Percentiles rank a stretch among this genome's conserved stretches.
These are phyloP conservation scores for Hyaloscypha hepaticicola DNA, from an alignment of 495 filamentous ascomycete species.

Conservation along the genomic window DNA sequence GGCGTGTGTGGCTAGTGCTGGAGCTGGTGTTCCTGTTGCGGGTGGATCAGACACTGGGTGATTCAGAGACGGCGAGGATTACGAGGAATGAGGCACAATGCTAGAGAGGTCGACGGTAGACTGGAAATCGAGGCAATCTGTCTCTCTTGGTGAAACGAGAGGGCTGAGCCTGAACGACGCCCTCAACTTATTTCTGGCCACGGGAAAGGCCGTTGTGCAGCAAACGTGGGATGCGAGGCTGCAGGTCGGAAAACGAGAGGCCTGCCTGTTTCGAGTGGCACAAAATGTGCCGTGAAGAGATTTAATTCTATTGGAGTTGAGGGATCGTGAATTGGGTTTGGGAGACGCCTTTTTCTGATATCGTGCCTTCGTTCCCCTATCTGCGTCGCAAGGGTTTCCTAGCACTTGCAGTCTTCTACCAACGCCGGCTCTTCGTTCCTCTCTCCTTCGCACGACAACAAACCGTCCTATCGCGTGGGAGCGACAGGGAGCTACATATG, in stretches of 20 bases:
- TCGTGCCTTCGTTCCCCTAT: background rate
- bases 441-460: background rate
- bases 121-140: background rate
- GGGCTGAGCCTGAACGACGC: background rate
- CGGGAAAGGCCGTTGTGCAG: background rate
- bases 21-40: background rate
- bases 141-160: no score
- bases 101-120: background rate
- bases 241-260: background rate
- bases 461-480: background rate
- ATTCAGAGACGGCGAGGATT: constrained; percentile 1
- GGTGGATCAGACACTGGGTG: constrained; percentile 3
- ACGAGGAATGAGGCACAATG: background rate
- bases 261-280: background rate
- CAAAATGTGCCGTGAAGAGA: background rate
- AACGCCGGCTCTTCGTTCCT: background rate
- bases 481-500: no score
- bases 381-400: background rate
- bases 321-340: background rate
- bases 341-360: background rate
- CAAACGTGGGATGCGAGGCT: background rate
- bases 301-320: no score
- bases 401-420: background rate
- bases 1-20: background rate
- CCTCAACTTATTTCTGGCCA: background rate